These are phyloP conservation scores for Darksidea phi DNA, from an alignment of 495 filamentous ascomycete genomes.

Conservation along the genomic window DNA sequence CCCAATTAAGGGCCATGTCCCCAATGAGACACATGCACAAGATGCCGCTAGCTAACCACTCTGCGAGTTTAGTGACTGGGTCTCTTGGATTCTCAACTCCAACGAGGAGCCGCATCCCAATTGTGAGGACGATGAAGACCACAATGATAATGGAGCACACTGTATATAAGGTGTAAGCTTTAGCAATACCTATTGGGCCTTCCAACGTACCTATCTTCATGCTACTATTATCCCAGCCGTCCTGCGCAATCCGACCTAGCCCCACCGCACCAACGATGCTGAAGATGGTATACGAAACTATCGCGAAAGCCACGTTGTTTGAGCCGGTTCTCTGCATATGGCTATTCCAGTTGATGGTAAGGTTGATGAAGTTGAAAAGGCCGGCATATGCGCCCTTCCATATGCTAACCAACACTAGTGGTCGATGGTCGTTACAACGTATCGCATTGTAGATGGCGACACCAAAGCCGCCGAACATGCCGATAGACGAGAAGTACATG, in stretches of 20 bases:
- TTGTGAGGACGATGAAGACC: background rate
- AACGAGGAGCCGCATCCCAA: background rate
- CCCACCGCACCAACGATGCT: background rate
- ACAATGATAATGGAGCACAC: background rate
- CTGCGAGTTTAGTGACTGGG: background rate
- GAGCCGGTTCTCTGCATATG: background rate
- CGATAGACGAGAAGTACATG: background rate
- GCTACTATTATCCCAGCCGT: slow-evolving; percentile 7
- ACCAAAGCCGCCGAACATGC: slow-evolving; percentile 6
- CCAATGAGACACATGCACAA: background rate
- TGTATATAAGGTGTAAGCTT: background rate
- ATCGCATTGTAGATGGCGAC: slow-evolving; percentile 14
- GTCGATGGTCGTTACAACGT: slow-evolving; percentile 12
- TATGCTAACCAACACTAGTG: slow-evolving; percentile 15
- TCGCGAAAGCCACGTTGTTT: no score
- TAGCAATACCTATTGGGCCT: background rate
- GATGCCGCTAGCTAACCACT: background rate
- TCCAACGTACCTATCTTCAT: slow-evolving; percentile 12
- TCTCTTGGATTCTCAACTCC: background rate
- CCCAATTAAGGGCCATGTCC: slow-evolving; percentile 15
- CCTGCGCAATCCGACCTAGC: background rate
- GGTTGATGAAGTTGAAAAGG: background rate
- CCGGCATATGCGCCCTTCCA: slow-evolving; percentile 6
- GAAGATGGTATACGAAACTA: background rate
- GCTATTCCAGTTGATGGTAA: background rate